Percentiles rank a stretch among this genome's conserved stretches.
Conservation (phyloP, 805 yeast species). For the Candida chauliodis region DNA sequence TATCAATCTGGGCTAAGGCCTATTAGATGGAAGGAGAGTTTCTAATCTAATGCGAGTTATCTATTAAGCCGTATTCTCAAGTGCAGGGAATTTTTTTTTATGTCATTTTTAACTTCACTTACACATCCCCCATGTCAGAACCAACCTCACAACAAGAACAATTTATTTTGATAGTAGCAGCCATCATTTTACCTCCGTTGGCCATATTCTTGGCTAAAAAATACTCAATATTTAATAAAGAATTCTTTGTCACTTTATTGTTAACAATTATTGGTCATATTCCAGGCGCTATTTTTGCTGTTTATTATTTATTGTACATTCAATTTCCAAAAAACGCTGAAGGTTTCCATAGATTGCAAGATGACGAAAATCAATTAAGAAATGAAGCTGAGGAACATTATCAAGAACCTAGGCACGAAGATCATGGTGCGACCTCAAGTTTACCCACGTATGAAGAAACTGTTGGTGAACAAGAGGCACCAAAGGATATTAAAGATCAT, state of each 20-base stretch:
- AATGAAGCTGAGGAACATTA: slow-evolving; percentile 5
- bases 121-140: neutral
- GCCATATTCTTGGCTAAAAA: slow-evolving; percentile 31
- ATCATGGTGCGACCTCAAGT: slow-evolving; percentile 16
- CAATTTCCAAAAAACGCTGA: slow-evolving; percentile 15
- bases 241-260: slow-evolving; percentile 28
- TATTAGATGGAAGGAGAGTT: no score
- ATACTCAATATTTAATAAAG: slow-evolving; percentile 30
- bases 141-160: slow-evolving; percentile 14
- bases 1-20: no score
- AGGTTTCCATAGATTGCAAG: slow-evolving; percentile 21
- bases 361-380: slow-evolving; percentile 16
- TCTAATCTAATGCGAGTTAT: no score
- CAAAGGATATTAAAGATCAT: slow-evolving; percentile 19
- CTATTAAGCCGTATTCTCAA: no score
- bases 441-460: slow-evolving; percentile 18
- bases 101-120: no score
- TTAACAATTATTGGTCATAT: slow-evolving; percentile 31
- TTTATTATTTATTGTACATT: slow-evolving; percentile 23
- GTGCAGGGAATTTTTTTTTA: no score
- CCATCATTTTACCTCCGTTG: slow-evolving; percentile 35
- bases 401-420: neutral
- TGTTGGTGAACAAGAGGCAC: slow-evolving; percentile 10
- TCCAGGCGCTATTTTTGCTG: slow-evolving; percentile 31
- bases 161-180: slow-evolving; percentile 26